Conservation (phyloP, 2,329 filamentous ascomycete species). For the Ophiostoma novo-ulmi region DNA sequence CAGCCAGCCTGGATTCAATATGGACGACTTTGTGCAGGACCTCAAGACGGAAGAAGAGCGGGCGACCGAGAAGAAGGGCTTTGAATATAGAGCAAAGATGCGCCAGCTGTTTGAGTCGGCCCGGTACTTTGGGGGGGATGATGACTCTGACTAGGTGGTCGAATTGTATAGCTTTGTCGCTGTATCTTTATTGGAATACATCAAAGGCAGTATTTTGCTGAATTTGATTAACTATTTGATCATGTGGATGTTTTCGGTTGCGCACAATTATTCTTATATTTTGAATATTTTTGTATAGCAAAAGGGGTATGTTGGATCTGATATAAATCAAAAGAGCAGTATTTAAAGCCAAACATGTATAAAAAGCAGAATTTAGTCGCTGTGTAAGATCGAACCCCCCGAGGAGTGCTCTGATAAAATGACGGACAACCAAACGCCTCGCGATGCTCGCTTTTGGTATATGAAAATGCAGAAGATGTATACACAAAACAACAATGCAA, state of each 20-base stretch:
- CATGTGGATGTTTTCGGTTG: too few species aligned
- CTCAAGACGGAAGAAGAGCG: constrained; percentile 43
- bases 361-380: too few species aligned
- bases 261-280: too few species aligned
- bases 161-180: too few species aligned
- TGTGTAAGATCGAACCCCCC: neutral
- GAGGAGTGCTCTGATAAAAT: neutral
- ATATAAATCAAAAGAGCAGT: neutral
- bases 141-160: constrained; percentile 13
- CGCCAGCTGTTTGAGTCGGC: constrained; percentile 70
- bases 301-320: neutral
- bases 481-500: neutral
- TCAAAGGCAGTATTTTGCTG: too few species aligned
- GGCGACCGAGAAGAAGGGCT: constrained; percentile 51
- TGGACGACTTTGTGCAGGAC: constrained; percentile 48
- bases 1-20: constrained; percentile 43
- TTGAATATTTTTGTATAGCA: neutral
- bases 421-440: neutral
- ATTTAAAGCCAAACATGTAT: too few species aligned
- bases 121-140: constrained; percentile 45
- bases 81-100: constrained; percentile 65
- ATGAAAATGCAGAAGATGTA: neutral
- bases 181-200: too few species aligned
- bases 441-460: constrained; percentile 1
- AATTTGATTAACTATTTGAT: too few species aligned